A percentile compares a stretch with the other conserved stretches of the same genome.
phyloP scores from a whole-genome alignment of 345 rosid species.

The Euphorbia tirucalli region DNA sequence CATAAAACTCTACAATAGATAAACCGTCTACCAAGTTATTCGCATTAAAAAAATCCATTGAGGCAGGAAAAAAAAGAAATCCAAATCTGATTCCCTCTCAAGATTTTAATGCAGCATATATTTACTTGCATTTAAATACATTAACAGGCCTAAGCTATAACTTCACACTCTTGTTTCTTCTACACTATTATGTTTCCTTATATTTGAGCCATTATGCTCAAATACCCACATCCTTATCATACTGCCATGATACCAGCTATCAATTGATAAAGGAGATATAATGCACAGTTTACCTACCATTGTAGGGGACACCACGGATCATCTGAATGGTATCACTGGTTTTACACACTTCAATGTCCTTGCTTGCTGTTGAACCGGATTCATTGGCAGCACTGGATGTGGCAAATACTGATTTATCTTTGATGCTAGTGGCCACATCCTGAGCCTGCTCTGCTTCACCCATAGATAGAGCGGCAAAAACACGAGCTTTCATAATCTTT shows the following conservation, averaged over 20 bases:
- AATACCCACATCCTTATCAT: not conserved
- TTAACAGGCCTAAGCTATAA: not conserved
- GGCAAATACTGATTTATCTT: constrained; percentile 17
- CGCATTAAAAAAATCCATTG: not conserved
- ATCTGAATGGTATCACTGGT: constrained; percentile 25
- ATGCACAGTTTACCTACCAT: constrained; percentile 31
- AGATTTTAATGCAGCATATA: not conserved
- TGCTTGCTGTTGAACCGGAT: constrained; percentile 24
- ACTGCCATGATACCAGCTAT: not conserved
- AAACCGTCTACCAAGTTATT: not conserved
- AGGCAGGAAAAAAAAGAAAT: not conserved
- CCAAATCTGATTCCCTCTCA: not conserved
- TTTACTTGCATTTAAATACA: not conserved
- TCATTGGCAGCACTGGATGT: constrained; percentile 26
- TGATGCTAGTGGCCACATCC: constrained; percentile 27
- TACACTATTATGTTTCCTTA: not conserved
- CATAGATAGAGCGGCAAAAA: constrained; percentile 20
- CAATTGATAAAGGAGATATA: constrained; percentile 8
- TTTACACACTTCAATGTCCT: constrained; percentile 24
- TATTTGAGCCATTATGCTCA: not conserved
- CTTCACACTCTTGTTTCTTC: not conserved
- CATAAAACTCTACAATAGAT: constrained; percentile 6
- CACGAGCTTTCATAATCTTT: constrained; percentile 27
- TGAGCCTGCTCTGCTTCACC: constrained; percentile 27
- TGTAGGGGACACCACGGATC: constrained; percentile 17